phyloP scores from a whole-genome alignment of 352 stramenopile species.

The Phytophthora sp. region DNA sequence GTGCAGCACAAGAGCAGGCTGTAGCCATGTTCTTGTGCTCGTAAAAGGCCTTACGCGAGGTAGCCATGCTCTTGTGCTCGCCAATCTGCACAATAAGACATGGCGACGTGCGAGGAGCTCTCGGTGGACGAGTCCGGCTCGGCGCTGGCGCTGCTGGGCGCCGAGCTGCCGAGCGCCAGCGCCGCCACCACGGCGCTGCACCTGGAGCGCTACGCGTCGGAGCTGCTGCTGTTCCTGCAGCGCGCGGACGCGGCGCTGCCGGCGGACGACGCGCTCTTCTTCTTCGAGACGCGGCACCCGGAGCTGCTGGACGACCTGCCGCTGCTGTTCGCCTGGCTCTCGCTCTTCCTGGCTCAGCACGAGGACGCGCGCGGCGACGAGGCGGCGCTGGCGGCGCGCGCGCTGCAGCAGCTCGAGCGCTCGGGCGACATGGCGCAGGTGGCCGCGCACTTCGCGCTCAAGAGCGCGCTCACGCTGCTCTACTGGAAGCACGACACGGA shows the following conservation, averaged over 20 bases:
- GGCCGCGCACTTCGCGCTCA: slow-evolving; percentile 52
- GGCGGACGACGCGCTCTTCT: slow-evolving; percentile 69
- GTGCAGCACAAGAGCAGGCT: slow-evolving; percentile 7
- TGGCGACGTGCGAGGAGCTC: slow-evolving; percentile 29
- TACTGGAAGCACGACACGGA: slow-evolving; percentile 62
- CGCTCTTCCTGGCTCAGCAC: slow-evolving; percentile 54
- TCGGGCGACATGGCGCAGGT: slow-evolving; percentile 36
- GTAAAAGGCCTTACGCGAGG: too few species aligned
- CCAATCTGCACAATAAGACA: slow-evolving; percentile 13
- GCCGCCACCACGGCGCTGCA: slow-evolving; percentile 33
- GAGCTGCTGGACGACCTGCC: slow-evolving; percentile 56
- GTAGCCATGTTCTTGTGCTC: slow-evolving; percentile 18
- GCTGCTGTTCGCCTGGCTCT: slow-evolving; percentile 67
- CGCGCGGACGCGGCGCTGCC: slow-evolving; percentile 30
- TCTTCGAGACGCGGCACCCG: slow-evolving; percentile 64
- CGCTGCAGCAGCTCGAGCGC: slow-evolving; percentile 28
- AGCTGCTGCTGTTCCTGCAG: slow-evolving; percentile 63
- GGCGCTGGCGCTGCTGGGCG: slow-evolving; percentile 21
- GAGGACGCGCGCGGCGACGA: slow-evolving; percentile 12
- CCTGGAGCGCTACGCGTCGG: slow-evolving; percentile 53
- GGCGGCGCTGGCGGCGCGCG: slow-evolving; percentile 17
- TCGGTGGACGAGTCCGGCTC: slow-evolving; percentile 26
- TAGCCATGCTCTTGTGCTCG: slow-evolving; percentile 17
- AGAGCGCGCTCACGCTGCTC: slow-evolving; percentile 64
- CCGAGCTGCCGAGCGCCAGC: slow-evolving; percentile 11